Evolutionary conservation across 495 filamentous ascomycete species (phyloP).

Genomic region (Bacidia rubella): DNA sequence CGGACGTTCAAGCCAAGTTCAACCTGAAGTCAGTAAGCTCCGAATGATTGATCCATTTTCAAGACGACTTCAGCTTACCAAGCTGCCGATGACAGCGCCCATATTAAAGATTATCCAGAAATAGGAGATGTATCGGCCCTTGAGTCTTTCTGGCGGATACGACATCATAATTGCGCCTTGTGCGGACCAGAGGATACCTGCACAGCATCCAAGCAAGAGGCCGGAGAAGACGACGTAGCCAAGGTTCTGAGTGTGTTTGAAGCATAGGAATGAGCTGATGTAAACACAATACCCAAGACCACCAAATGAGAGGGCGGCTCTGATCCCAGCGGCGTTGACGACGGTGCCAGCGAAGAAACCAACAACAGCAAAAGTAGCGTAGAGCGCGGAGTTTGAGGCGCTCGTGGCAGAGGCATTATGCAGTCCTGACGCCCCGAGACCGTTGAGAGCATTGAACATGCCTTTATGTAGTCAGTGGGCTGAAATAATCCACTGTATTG

Average conservation of each 20-base stretch:
- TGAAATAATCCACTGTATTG: slow-evolving; percentile 30
- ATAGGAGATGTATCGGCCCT: slow-evolving; percentile 77
- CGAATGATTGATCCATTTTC: slow-evolving; percentile 1
- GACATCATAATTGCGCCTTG: slow-evolving; percentile 95
- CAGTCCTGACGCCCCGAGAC: slow-evolving; percentile 65
- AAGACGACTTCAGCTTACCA: slow-evolving; percentile 22
- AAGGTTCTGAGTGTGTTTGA: slow-evolving; percentile 49
- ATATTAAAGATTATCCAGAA: slow-evolving; percentile 97
- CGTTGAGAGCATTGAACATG: slow-evolving; percentile 1
- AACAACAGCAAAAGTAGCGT: slow-evolving; percentile 73
- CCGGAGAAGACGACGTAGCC: slow-evolving; percentile 44
- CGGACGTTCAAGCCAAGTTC: slow-evolving; percentile 73
- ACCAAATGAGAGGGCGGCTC: slow-evolving; percentile 48
- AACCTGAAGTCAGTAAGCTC: slow-evolving; percentile 27
- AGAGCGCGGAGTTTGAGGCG: slow-evolving; percentile 58
- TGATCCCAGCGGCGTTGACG: slow-evolving; percentile 63
- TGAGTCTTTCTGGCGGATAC: slow-evolving; percentile 68
- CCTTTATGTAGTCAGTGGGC: slow-evolving; percentile 31
- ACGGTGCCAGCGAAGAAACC: slow-evolving; percentile 79
- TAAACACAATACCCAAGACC: slow-evolving; percentile 83
- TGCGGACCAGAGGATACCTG: slow-evolving; percentile 78
- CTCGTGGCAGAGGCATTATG: slow-evolving; percentile 48
- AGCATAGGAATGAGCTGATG: slow-evolving; percentile 61
- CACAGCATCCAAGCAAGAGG: slow-evolving; percentile 55
- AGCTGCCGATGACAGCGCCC: slow-evolving; percentile 77